A percentile compares a stretch with the other conserved stretches of the same genome.
Evolutionary conservation across 2,329 filamentous ascomycete genomes (phyloP).

Genomic region (Allantophomopsis lycopodina): DNA sequence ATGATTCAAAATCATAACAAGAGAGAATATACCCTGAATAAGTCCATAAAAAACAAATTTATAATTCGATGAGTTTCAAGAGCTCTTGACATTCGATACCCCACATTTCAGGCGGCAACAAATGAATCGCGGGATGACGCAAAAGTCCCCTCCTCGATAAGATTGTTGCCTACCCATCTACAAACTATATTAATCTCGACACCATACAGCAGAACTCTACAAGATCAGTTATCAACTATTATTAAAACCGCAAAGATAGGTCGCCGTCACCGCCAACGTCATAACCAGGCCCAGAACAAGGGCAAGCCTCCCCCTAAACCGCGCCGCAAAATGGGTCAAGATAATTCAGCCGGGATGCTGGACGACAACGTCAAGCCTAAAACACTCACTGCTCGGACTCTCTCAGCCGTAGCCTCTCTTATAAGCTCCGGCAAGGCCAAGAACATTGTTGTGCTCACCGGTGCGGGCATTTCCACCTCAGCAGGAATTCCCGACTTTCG

Average conservation of each 20-base stretch:
- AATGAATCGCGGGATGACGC: too few species aligned
- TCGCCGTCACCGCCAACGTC: constrained; percentile 28
- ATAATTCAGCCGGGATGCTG: constrained; percentile 55
- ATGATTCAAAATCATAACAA: too few species aligned
- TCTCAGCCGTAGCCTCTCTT: constrained; percentile 66
- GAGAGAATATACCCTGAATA: too few species aligned
- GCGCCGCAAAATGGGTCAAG: constrained; percentile 66
- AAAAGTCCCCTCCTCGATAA: too few species aligned
- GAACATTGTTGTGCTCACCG: constrained; percentile 77
- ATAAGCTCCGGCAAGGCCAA: constrained; percentile 57
- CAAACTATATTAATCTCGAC: too few species aligned
- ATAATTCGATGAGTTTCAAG: too few species aligned
- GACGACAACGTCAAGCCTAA: constrained; percentile 45
- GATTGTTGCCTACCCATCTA: too few species aligned
- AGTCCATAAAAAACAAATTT: too few species aligned
- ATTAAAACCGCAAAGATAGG: constrained; percentile 23
- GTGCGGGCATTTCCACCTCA: constrained; percentile 74
- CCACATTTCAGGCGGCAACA: too few species aligned
- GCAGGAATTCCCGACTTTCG: constrained; percentile 83
- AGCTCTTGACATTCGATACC: too few species aligned
- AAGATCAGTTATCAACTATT: too few species aligned
- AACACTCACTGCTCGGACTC: constrained; percentile 52
- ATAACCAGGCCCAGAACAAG: constrained; percentile 22
- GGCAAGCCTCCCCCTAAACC: constrained; percentile 13
- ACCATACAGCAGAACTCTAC: too few species aligned